Evolutionary conservation across 129 eudicot species (phyloP).

Genomic region (Gnaphalium uliginosum): DNA sequence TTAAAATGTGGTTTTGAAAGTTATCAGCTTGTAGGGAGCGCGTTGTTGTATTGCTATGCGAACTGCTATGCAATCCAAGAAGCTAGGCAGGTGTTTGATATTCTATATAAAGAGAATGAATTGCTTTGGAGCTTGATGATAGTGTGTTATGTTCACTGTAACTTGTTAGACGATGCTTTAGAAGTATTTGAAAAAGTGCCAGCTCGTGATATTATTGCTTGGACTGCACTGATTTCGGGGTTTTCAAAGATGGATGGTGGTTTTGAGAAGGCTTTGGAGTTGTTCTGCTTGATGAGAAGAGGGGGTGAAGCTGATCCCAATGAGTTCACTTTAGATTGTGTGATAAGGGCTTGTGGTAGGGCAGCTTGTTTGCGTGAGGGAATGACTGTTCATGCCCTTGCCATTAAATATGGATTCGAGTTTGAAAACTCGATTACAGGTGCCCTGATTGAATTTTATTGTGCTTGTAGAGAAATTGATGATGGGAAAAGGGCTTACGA

Average conservation of each 20-base stretch:
- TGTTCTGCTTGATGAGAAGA: constrained; percentile 56
- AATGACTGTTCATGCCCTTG: constrained; percentile 51
- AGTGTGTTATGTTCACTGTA: constrained; percentile 61
- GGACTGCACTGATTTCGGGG: constrained; percentile 73
- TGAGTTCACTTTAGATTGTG: constrained; percentile 71
- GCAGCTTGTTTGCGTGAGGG: constrained; percentile 40
- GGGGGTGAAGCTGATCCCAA: constrained; percentile 44
- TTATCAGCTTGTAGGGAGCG: constrained; percentile 58
- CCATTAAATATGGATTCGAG: constrained; percentile 50
- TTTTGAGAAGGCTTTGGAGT: constrained; percentile 54
- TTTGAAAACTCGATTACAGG: constrained; percentile 45
- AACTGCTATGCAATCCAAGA: constrained; percentile 42
- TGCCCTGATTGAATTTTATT: constrained; percentile 65
- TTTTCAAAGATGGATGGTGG: constrained; percentile 51
- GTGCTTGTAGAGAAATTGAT: constrained; percentile 41
- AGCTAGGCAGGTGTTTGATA: constrained; percentile 63
- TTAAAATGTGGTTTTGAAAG: constrained; percentile 47
- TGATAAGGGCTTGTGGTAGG: constrained; percentile 55
- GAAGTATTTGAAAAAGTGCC: constrained; percentile 52
- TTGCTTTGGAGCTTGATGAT: constrained; percentile 69
- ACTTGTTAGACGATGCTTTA: constrained; percentile 52
- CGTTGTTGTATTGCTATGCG: constrained; percentile 54
- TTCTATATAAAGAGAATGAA: constrained; percentile 39
- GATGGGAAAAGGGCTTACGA: constrained; percentile 48
- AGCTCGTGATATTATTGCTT: constrained; percentile 53